Evolutionary conservation across 495 filamentous ascomycete genomes (phyloP), one percentile per base, ranked within the genome.

Genomic region (Lepraria neglecta): DNA sequence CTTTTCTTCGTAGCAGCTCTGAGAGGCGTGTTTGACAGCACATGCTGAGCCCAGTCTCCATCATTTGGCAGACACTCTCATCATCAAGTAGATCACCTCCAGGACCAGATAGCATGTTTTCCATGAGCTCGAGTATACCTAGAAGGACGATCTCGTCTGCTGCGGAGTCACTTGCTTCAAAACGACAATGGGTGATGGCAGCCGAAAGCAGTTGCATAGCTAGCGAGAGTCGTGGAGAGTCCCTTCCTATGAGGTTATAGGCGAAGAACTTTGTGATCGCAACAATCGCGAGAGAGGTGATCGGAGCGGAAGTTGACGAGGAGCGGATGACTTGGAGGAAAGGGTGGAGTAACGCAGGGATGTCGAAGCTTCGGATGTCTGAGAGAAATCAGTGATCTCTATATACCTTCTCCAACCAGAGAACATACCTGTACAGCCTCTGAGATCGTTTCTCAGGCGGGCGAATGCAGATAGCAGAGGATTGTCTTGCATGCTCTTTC

Each of bases 51-150:
- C 92, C 95, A 5, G 90, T 92, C 73, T 96, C 94, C 94, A 99
- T 97, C 94, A 99, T 97, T 69, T 96, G 89, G 69, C 94, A 99
- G 12, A 99, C 89, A 69, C 92, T 97, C 75, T 96, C 92, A 67
- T 99, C 94, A 38, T 92, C 91, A 4, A 96, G 80, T 3, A 97
- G 78, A 60, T 91, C 87, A 15, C 95, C 94, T 33, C 92, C 91
- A 0, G 94, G 90, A 1, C 95, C 89, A 54, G 90, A 90, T 56
- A 99, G 81, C 87, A 97, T 96, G 66, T 89, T 86, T 72, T 99
- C 94, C 94, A 99, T 97, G 63, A 99, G 80, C 69, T 96, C 94
- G 58, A 99, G 72, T 64, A 99, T 97, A 70, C 94, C 82, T 47
- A 97, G 76, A 47, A 97, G 74, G 19, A 99, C 94, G 58, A 97